Evolutionary conservation across 495 filamentous ascomycete species (phyloP).

Genomic region (Aspergillus mulundensis): DNA sequence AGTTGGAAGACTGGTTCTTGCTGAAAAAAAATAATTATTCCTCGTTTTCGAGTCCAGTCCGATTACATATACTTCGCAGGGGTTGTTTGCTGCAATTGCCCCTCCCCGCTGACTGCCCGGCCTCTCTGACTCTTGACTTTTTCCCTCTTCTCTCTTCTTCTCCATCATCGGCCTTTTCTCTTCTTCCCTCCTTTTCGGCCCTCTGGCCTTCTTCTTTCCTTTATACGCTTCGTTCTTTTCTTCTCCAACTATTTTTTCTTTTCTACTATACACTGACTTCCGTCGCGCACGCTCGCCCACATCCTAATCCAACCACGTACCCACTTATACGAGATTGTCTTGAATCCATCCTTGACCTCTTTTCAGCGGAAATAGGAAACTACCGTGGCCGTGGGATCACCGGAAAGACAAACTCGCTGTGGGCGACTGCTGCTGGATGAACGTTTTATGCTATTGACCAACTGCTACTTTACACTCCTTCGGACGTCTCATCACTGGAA

Average conservation of each 20-base stretch:
- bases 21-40: background rate
- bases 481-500: conserved; percentile 22
- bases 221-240: conserved; percentile 34
- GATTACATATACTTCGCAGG: background rate
- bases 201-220: conserved; percentile 52
- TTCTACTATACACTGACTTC: background rate
- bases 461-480: conserved; percentile 26
- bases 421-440: conserved; percentile 47
- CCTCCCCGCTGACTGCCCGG: conserved; percentile 24
- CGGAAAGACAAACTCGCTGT: conserved; percentile 23
- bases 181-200: conserved; percentile 44
- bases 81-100: conserved; percentile 3
- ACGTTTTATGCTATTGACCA: conserved; percentile 32
- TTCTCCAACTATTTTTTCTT: conserved; percentile 27
- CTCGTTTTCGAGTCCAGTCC: conserved; percentile 1
- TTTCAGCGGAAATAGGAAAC: background rate
- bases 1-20: background rate
- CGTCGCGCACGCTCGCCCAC: conserved; percentile 43
- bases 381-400: background rate
- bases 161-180: conserved; percentile 16
- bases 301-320: conserved; percentile 35
- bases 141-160: conserved; percentile 14
- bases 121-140: conserved; percentile 20
- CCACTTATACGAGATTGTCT: background rate
- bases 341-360: background rate